These are phyloP conservation scores for Cordyceps javanica DNA, from an alignment of 2,329 filamentous ascomycete genomes.

Conservation along the genomic window DNA sequence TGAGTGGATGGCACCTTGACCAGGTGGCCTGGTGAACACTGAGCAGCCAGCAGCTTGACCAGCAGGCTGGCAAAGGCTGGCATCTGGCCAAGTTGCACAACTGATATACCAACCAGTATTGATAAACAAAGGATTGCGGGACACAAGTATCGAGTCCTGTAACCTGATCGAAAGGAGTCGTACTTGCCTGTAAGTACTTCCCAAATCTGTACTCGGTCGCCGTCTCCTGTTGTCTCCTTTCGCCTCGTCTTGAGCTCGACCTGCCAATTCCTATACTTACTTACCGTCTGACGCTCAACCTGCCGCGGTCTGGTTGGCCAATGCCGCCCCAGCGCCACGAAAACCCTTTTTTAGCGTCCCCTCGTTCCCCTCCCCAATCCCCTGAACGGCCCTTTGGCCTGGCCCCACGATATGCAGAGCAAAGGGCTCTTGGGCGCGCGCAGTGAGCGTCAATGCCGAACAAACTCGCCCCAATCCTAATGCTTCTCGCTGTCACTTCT, in stretches of 20 bases:
- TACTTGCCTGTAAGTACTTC: too few relatives aligned
- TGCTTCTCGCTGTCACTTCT: background rate
- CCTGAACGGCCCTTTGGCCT: background rate
- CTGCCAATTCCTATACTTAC: too few relatives aligned
- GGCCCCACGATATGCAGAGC: background rate
- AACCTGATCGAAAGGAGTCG: too few relatives aligned
- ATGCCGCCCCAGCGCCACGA: background rate
- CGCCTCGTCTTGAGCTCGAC: too few relatives aligned
- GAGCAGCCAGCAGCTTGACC: background rate
- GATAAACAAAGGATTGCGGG: too few relatives aligned
- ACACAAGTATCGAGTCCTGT: too few relatives aligned
- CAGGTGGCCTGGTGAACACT: background rate
- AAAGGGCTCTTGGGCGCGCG: conserved; percentile 9
- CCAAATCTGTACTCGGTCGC: too few relatives aligned
- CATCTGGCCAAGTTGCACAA: too few relatives aligned
- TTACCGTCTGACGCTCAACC: too few relatives aligned
- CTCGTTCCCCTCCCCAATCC: background rate
- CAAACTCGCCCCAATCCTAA: background rate
- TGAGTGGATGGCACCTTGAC: background rate
- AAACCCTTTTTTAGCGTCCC: background rate
- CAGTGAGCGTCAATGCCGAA: conserved; percentile 7
- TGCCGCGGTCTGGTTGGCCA: conserved; percentile 3
- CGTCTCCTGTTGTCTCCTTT: background rate
- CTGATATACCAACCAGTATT: too few relatives aligned
- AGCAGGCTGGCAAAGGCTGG: too few relatives aligned